Base-by-base conservation (phyloP, 352 stramenopile genomes). In the Phytophthora podocarpi region DNA sequence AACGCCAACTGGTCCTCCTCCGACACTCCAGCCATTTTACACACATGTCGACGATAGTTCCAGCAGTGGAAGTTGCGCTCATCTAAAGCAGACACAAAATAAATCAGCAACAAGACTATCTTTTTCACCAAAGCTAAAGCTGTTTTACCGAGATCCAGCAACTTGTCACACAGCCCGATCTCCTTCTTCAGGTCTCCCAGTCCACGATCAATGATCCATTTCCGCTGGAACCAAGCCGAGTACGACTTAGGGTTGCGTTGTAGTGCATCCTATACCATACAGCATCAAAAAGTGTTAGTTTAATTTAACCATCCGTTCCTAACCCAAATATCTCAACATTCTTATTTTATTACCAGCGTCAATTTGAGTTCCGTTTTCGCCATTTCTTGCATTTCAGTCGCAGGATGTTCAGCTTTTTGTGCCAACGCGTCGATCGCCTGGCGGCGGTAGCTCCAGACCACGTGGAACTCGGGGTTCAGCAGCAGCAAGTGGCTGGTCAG, bases 31-130 rank as follows among this genome's bases (percentile, higher is more conserved):
- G 79, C 77, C 42, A 88, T 62, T 18, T 80, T 74, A 50, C 81
- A 85, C 18, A 94, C 79, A 63, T 91, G 74, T 28, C 81, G 82
- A 21, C 85, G 95, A 74, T 99, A 99, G 69, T 99, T 99, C 96
- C 97, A 99, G 72, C 97, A 99, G 72, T 99, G 98, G 69, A 99
- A 99, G 64, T 99, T 99, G 28, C 97, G 85, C 56, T 99, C 96
- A 74, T 99, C 98, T 50, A 40, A 34, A 97, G 50, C 41, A 59
- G 32, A 37, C 6, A 32, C 8, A 83, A 96, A 9, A 97, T 73
- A 34, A 52, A 30, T n/a, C 54, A 66, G 1, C n/a, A 23, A 49
- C 2, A 40, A 28, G n/a, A n/a, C n/a, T n/a, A n/a, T n/a, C n/a
- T n/a, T n/a, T 56, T 57, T 32, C 13, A 54, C 11, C 26, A 37